A percentile compares a stretch with the other conserved stretches of the same genome.
These are phyloP conservation scores for Porphyrellus cyaneotinctus DNA, from an alignment of 768 basidiomycete genomes.

Conservation along the genomic window DNA sequence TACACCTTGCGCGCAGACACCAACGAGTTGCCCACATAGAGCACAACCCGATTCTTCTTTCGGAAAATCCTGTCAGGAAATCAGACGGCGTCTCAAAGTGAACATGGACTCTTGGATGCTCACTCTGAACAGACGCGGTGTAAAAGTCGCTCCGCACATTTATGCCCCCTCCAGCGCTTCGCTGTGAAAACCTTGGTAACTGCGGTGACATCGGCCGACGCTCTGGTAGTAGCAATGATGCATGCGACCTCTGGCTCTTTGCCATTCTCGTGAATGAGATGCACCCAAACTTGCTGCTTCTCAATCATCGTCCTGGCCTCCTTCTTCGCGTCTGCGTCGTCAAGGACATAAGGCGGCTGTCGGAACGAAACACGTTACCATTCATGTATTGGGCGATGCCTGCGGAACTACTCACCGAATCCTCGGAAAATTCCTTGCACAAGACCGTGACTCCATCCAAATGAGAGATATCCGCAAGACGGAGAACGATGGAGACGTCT, in stretches of 20 bases:
- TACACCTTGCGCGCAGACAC: constrained; percentile 16
- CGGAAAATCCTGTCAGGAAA: constrained; percentile 15
- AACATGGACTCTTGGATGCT: constrained; percentile 19
- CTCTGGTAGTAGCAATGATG: constrained; percentile 63
- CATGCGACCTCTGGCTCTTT: constrained; percentile 46
- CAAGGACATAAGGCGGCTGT: constrained; percentile 59
- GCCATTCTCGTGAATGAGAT: constrained; percentile 32
- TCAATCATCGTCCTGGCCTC: constrained; percentile 52
- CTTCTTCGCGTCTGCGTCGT: constrained; percentile 33
- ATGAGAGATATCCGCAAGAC: constrained; percentile 33
- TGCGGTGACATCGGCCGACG: constrained; percentile 49
- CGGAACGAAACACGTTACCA: background rate
- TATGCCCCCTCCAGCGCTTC: constrained; percentile 43
- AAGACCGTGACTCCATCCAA: constrained; percentile 37
- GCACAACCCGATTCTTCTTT: constrained; percentile 36
- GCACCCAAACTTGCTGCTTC: constrained; percentile 56
- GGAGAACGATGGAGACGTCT: constrained; percentile 25
- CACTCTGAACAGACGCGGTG: constrained; percentile 53
- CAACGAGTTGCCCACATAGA: constrained; percentile 53
- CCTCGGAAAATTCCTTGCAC: constrained; percentile 52
- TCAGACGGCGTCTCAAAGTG: background rate
- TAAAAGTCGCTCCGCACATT: constrained; percentile 60
- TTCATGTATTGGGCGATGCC: background rate
- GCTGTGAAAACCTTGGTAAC: constrained; percentile 73
- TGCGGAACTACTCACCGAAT: constrained; percentile 44